Evolutionary conservation across 345 rosid genomes (phyloP).

Genomic region (Euphorbia pulcherrima): DNA sequence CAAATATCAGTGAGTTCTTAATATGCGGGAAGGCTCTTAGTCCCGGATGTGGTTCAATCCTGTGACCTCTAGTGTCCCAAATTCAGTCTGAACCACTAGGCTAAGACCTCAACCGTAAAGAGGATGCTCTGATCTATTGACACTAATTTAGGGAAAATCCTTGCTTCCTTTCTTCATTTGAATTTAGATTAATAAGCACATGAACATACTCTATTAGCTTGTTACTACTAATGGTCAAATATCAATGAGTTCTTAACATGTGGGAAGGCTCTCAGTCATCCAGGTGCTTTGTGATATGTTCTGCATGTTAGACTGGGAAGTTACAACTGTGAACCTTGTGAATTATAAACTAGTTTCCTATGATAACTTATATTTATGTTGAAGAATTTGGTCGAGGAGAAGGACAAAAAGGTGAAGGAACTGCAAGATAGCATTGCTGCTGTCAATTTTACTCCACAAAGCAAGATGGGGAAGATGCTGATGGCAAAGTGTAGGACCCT

Average conservation of each 20-base stretch:
- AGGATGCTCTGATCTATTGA: background rate
- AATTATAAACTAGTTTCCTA: background rate
- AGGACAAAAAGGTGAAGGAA: slow-evolving; percentile 93
- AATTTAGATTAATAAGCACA: too few species aligned
- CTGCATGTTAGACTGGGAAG: background rate
- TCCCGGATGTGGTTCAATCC: too few species aligned
- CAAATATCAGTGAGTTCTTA: too few species aligned
- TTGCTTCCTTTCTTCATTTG: too few species aligned
- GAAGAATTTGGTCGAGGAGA: slow-evolving; percentile 89
- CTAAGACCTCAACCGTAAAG: too few species aligned
- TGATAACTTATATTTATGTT: background rate
- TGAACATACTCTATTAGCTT: too few species aligned
- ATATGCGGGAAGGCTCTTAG: too few species aligned
- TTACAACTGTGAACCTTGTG: background rate
- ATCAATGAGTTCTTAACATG: too few species aligned
- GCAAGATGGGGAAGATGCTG: slow-evolving; percentile 93
- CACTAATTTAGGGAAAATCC: too few species aligned
- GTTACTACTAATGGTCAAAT: too few species aligned
- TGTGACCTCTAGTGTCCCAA: too few species aligned
- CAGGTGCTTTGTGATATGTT: background rate
- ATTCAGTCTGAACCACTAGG: too few species aligned
- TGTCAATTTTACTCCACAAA: slow-evolving; percentile 77
- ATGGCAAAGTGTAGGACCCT: slow-evolving; percentile 90
- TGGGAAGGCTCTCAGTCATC: background rate
- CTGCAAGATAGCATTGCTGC: slow-evolving; percentile 87